Evolutionary conservation across 805 yeast genomes (phyloP), one percentile per base, ranked within the genome.

Genomic region (Torulaspora franciscae): DNA sequence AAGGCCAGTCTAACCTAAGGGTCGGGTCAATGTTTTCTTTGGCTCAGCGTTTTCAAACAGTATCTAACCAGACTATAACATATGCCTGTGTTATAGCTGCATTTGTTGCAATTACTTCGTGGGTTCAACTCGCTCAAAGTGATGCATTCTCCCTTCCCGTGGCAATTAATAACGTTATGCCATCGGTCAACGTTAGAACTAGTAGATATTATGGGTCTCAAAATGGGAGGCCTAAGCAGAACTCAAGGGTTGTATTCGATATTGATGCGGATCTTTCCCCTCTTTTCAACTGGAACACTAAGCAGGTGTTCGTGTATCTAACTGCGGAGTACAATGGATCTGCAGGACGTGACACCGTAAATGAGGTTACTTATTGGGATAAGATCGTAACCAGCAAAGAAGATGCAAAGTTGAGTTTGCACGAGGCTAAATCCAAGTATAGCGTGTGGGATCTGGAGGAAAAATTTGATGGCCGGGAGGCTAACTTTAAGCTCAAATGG

Each of bases 261-360:
- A 68, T 93, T 37, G 79, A 78, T 5, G 71, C 77, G 1, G 96
- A 91, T 65, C 71, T 91, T 49, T 62, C 85, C 1, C 81, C 87
- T 1, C 72, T 93, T 42, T 90, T 90, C 75, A 89, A 85, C 65
- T 91, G 97, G 96, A 93, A 91, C 67, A 93, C 99, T 9, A 91
- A 91, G 62, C 98, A 91, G 66, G 80, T 91, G n/a, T 91, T 93
- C 58, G 85, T 83, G 4, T 93, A 91, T 58, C 71, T 93, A 50
- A 85, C 95, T 2, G 95, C 95, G 1, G 91, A 87, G 59, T 90
- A 90, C 51, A 75, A 86, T 54, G 70, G 65, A 45, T 38, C 59
- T 48, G 61, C 67, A 47, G 55, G 67, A 48, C 54, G 53, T 1
- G 70, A 62, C 7, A 66, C 76, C n/a, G 61, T 64, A 2, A 84